Evolutionary conservation across 23 red algal species (phyloP), one percentile per base, ranked within the genome.

Genomic region (Gracilaria caudata): DNA sequence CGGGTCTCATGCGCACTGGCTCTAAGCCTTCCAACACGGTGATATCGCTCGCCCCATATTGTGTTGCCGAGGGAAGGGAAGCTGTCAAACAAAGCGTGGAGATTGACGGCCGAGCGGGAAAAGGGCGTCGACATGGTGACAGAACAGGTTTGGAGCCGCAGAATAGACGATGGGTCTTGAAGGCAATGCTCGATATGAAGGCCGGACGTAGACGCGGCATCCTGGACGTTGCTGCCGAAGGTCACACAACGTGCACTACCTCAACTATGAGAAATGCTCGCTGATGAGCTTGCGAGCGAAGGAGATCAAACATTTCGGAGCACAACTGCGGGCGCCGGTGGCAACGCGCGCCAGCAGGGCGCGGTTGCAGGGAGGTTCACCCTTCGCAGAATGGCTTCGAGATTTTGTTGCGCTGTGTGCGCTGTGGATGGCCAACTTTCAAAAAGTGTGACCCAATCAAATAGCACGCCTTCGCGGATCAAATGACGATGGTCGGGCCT

Each of bases 11-110:
- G 32, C 97, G 89, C 34, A 99, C 97, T 44, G 97, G 93, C 66
- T 99, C 97, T 19, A 99, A 61, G 13, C 93, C 93, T 65, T 99
- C 86, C 26, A 99, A 64, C 8, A 99, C 97, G 21, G 84, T 88
- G 51, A 99, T 99, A 54, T 95, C 86, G 29, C 54, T 86, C 12
- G 97, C 97, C 14, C 80, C 88, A 78, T 99, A 99, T 35, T 63
- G 78, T 4, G 87, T 80, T 13, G 61, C 28, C 23, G 85, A 41
- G 2, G 85, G 51, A 23, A 68, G 35, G 6, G 80, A 65, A 9
- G 80, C 57, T 0, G 70, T 75, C 1, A 47, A 26, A 47, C 70
- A 21, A 26, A 75, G 20, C 12, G 70, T 46, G 21, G 37, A 14
- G 37, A 43, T 7, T 26, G 37, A 26, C 11, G 25, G 39, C 1